Conservation (phyloP, 2,329 filamentous ascomycete species). For the Aspergillus pseudoviridinutans region DNA sequence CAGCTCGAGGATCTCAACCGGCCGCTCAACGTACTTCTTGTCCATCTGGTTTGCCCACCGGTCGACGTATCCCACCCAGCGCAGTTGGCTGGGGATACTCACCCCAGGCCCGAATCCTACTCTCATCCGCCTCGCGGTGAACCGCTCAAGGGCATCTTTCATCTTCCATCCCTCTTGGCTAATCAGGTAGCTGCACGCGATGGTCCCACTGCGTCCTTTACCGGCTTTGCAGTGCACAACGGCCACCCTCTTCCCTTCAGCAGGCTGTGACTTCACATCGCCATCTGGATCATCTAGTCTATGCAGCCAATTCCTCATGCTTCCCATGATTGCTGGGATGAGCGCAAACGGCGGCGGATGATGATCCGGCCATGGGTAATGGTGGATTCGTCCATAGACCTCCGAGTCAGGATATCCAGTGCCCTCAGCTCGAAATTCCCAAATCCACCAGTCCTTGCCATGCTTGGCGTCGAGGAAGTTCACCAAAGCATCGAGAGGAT, state of each 20-base stretch:
- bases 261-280: slow-evolving; percentile 19
- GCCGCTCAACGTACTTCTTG: slow-evolving; percentile 77
- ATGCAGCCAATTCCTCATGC: slow-evolving; percentile 84
- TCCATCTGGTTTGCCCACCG: slow-evolving; percentile 68
- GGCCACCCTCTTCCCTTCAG: slow-evolving; percentile 59
- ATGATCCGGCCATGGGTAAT: slow-evolving; percentile 96
- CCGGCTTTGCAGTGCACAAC: slow-evolving; percentile 98
- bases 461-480: slow-evolving; percentile 85
- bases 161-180: slow-evolving; percentile 72
- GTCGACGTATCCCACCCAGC: slow-evolving; percentile 85
- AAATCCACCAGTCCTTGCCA: slow-evolving; percentile 82
- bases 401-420: slow-evolving; percentile 91
- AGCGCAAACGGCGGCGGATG: slow-evolving; percentile 91
- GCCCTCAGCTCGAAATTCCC: slow-evolving; percentile 96
- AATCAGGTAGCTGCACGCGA: slow-evolving; percentile 85
- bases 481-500: slow-evolving; percentile 82
- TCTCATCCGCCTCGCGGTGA: slow-evolving; percentile 83
- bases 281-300: slow-evolving; percentile 28
- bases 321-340: slow-evolving; percentile 82
- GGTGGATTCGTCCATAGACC: slow-evolving; percentile 78
- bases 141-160: slow-evolving; percentile 60
- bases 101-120: slow-evolving; percentile 84
- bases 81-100: slow-evolving; percentile 85
- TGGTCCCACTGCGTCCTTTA: slow-evolving; percentile 87
- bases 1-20: slow-evolving; percentile 80